phyloP scores from a whole-genome alignment of 2,329 filamentous ascomycete species.

The Diaporthe helianthi region DNA sequence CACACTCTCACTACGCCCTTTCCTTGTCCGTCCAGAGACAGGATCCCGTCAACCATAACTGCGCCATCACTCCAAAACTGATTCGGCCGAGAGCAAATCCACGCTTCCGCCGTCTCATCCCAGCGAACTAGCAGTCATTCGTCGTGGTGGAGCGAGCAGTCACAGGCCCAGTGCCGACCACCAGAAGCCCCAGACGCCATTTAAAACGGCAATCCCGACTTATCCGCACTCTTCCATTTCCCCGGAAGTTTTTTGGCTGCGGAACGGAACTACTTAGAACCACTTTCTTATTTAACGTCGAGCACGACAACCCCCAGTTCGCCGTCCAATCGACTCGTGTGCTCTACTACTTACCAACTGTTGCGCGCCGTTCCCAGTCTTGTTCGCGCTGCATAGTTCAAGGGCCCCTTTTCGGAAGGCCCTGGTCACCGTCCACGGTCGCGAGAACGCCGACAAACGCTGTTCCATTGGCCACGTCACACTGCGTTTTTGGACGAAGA shows the following conservation, averaged over 20 bases:
- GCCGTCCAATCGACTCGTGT: neutral
- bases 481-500: conserved; percentile 10
- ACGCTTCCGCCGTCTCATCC: conserved; percentile 10
- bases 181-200: conserved; percentile 28
- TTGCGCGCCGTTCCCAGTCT: neutral
- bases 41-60: neutral
- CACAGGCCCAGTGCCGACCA: conserved; percentile 26
- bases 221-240: conserved; percentile 10
- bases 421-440: conserved; percentile 4
- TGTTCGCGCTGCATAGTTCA: neutral
- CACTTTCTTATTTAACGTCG: conserved; percentile 13
- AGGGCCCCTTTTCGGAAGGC: neutral
- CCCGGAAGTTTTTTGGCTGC: conserved; percentile 16
- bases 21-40: neutral
- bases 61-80: neutral
- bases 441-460: conserved; percentile 5
- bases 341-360: neutral
- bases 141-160: conserved; percentile 34
- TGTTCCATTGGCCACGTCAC: conserved; percentile 21
- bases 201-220: neutral
- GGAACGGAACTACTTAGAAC: neutral
- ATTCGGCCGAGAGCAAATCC: conserved; percentile 10
- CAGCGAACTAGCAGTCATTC: conserved; percentile 27
- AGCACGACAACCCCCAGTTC: conserved; percentile 6
- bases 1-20: neutral